phyloP scores from a whole-genome alignment of 2,329 filamentous ascomycete species.

The Trichoderma simmonsii region DNA sequence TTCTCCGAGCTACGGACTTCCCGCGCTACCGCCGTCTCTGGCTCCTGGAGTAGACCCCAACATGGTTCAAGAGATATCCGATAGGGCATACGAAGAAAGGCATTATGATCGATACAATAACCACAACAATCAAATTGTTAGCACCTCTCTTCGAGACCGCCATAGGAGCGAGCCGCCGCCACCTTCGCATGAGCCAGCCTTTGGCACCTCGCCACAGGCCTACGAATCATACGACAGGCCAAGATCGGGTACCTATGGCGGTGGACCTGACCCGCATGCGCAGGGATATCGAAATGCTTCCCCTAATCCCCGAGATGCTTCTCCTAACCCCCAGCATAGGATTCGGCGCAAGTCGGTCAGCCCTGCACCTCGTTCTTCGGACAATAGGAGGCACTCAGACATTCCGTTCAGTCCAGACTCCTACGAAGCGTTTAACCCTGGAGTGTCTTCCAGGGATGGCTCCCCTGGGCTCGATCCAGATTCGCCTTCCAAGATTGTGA shows the following conservation, averaged over 20 bases:
- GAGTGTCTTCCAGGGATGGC: constrained; percentile 36
- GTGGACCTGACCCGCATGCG: constrained; percentile 29
- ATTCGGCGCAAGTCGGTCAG: constrained; percentile 72
- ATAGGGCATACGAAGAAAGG: constrained; percentile 53
- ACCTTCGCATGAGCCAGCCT: constrained; percentile 28
- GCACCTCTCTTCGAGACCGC: constrained; percentile 43
- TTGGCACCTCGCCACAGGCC: constrained; percentile 29
- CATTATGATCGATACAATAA: constrained; percentile 46
- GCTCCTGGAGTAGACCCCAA: constrained; percentile 59
- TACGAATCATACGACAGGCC: constrained; percentile 45
- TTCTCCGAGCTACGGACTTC: constrained; percentile 40
- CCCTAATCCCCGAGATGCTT: constrained; percentile 23
- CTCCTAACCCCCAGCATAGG: constrained; percentile 42
- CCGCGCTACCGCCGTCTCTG: constrained; percentile 53
- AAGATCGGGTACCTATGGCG: constrained; percentile 38
- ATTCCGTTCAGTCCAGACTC: constrained; percentile 73
- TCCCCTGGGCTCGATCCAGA: constrained; percentile 41
- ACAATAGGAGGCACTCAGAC: constrained; percentile 53
- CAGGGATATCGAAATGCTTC: constrained; percentile 33
- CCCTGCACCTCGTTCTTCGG: constrained; percentile 56
- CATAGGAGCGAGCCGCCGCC: constrained; percentile 32
- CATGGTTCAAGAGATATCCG: constrained; percentile 55
- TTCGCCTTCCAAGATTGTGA: constrained; percentile 67
- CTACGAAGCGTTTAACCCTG: constrained; percentile 70
- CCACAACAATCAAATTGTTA: constrained; percentile 37